These are phyloP conservation scores for Geotrichum aggregatum DNA, from an alignment of 1,139 yeast species.

Conservation along the genomic window DNA sequence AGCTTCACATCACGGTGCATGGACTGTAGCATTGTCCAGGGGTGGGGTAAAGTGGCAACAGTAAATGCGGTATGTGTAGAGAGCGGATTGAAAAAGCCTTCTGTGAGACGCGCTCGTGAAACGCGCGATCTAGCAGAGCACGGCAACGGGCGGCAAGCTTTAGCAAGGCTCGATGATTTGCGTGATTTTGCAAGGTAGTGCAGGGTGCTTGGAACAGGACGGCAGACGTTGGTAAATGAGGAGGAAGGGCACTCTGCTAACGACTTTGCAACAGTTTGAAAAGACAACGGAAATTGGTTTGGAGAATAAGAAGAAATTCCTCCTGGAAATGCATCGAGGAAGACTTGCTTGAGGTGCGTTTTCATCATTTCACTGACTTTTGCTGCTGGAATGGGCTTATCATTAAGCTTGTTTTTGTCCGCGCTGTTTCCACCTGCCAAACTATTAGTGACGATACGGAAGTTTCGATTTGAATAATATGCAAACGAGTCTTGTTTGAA, in stretches of 20 bases:
- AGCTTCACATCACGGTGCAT: constrained; percentile 1
- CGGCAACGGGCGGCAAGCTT: constrained; percentile 2
- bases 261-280: not conserved
- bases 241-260: not conserved
- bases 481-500: constrained; percentile 31
- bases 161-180: not conserved
- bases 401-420: constrained; percentile 5
- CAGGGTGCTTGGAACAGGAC: not conserved
- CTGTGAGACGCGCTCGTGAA: not conserved
- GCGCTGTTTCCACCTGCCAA: constrained; percentile 1
- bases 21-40: not conserved
- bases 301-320: constrained; percentile 5
- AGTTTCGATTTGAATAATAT: constrained; percentile 27
- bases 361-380: constrained; percentile 6
- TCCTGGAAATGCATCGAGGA: constrained; percentile 11
- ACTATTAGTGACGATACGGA: constrained; percentile 8
- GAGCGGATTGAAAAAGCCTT: constrained; percentile 7
- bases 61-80: constrained; percentile 1
- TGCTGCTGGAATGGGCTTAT: constrained; percentile 2
- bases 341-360: constrained; percentile 15
- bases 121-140: not conserved
- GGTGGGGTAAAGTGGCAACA: constrained; percentile 13
- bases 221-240: not conserved
- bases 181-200: not conserved
- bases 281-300: not conserved